Base-by-base conservation (phyloP, 805 yeast species). In the Ogataea nitratoaversa region DNA sequence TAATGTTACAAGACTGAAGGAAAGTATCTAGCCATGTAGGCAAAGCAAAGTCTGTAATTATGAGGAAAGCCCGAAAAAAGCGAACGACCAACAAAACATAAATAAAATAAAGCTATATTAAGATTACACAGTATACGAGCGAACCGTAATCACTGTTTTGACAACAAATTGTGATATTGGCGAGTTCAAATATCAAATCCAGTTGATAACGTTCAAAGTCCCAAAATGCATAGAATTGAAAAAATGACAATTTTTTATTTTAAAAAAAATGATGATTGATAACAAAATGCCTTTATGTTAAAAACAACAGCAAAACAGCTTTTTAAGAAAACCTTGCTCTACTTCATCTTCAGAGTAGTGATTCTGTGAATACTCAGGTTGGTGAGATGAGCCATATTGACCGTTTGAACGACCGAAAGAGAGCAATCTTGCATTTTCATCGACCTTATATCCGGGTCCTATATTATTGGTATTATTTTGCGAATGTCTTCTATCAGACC, bases 401-500 rank as follows among this genome's bases (percentile, higher is more conserved):
- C 16, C 19, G 19, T 13, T 12, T 25, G 19, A 20, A 17, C 32
- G 11, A 16, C 32, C 19, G 9, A 19, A 12, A 6, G 40, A 19
- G 37, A 47, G 47, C 31, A 41, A 41, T 36, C 54, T 42, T 3
- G 53, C 45, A 34, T 39, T 35, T 42, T 54, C 49, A 37, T 45
- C 46, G 19, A 41, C 36, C 30, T 50, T 48, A 20, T 44, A 38
- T 8, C 30, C 46, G 8, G 34, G 47, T 23, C 32, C 43, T 6
- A 12, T 13, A 20, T 13, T 32, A 32, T 32, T 32, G 14, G 27
- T 25, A 25, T 53, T 50, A 38, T 49, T 58, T 19, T 42, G 50
- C 11, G 58, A 52, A 30, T 44, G 55, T 37, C 50, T 46, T 36
- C 57, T 47, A 29, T 41, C 44, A 19, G 48, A 47, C 25, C 46